These are phyloP conservation scores for Diaporthe humulicola DNA, from an alignment of 2,329 filamentous ascomycete genomes.

Conservation along the genomic window DNA sequence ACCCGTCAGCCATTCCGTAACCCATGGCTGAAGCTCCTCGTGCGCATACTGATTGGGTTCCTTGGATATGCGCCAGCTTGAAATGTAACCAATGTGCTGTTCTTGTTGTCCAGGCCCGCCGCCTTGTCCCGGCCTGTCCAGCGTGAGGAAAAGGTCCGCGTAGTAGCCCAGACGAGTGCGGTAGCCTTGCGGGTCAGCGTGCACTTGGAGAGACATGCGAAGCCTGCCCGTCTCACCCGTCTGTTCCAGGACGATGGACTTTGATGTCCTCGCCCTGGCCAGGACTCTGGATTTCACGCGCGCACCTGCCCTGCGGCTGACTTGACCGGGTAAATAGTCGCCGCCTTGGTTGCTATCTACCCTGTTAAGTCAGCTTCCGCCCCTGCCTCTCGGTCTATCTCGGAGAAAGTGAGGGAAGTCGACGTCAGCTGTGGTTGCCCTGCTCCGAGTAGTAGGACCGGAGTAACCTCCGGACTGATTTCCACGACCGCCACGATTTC, in stretches of 20 bases:
- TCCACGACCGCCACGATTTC: too few relatives aligned
- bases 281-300: background rate
- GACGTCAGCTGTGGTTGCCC: too few relatives aligned
- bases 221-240: background rate
- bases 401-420: too few relatives aligned
- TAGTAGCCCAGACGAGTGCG: slow-evolving; percentile 23
- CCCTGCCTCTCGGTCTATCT: too few relatives aligned
- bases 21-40: background rate
- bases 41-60: background rate
- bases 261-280: background rate
- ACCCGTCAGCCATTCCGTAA: slow-evolving; percentile 5
- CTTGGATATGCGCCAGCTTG: slow-evolving; percentile 22
- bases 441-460: too few relatives aligned
- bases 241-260: background rate
- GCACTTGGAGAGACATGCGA: slow-evolving; percentile 2
- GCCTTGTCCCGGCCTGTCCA: background rate
- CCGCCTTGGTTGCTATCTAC: background rate
- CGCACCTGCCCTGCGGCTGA: background rate
- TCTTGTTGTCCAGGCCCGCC: background rate
- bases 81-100: slow-evolving; percentile 5
- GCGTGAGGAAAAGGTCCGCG: background rate
- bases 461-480: too few relatives aligned
- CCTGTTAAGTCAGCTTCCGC: background rate
- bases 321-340: background rate
- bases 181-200: slow-evolving; percentile 7